Evolutionary conservation across 345 rosid genomes (phyloP), one percentile per base, ranked within the genome.

Genomic region (Carallia brachiata): DNA sequence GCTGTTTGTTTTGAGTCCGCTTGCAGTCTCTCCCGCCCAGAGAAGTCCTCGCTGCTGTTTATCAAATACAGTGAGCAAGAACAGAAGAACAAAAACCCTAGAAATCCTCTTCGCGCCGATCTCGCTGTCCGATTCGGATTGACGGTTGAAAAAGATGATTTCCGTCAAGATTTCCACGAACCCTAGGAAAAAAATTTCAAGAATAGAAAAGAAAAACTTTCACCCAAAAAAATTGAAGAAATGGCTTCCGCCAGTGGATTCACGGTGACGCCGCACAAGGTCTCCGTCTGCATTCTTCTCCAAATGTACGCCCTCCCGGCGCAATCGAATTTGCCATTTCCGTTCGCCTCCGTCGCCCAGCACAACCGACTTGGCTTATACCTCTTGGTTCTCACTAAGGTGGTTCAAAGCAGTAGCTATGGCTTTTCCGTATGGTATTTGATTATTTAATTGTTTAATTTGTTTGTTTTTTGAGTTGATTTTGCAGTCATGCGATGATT

Each of bases 291-390:
- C 79, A 66, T 90, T 67, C 90, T 92, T 23, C 78, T 92, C 48
- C 92, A 95, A 80, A 61, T 87, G 71, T 89, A 95, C 73, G 89
- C 97, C 4, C 85, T 90, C 8, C 92, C 99, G 6, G 70, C 89
- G 34, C 90, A 87, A 73, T 67, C 83, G 63, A 71, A 84, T 30
- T 80, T 81, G 28, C 97, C 92, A 3, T 88, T 86, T 69, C 85
- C 92, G 75, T 91, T 92, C 84, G 80, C 90, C 57, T 83, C 97
- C 34, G 89, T 92, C 63, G 80, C 99, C 69, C 96, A 95, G 71
- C 98, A 92, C 84, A 95, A 92, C 62, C 96, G 90, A 65, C 89
- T 95, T 69, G 98, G 92, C 55, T 76, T 90, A 56, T 92, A 79
- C 82, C 72, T 92, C 65, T 67, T 95, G 57, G 86, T 96, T 76